Evolutionary conservation across 2,329 filamentous ascomycete genomes (phyloP).

Genomic region (Botryotinia calthae): DNA sequence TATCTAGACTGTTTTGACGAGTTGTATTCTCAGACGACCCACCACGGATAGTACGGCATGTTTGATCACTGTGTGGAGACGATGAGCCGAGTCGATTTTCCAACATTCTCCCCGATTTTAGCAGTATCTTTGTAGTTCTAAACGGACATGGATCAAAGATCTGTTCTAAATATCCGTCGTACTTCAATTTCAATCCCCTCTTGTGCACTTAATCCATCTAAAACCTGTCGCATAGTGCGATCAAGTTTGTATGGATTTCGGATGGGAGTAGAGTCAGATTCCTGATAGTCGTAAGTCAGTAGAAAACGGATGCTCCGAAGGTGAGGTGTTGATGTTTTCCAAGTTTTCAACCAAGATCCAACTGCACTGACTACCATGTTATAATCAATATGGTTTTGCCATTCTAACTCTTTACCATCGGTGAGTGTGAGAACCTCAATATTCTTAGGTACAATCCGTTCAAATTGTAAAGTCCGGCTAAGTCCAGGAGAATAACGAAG

Average conservation of each 20-base stretch:
- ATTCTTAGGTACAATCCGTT: not conserved
- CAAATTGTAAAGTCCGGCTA: not conserved
- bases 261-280: not conserved
- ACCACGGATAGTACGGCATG: not conserved
- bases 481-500: not conserved
- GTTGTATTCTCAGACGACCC: not conserved
- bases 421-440: not conserved
- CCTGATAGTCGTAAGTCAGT: not conserved
- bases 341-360: not conserved
- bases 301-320: not conserved
- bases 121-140: not conserved
- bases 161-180: not conserved
- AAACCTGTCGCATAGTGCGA: not conserved
- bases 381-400: not conserved
- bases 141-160: not conserved
- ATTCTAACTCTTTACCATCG: not conserved
- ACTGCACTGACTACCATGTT: not conserved
- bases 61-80: not conserved
- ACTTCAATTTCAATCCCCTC: not conserved
- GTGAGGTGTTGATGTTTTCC: not conserved
- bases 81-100: not conserved
- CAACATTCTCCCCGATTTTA: not conserved
- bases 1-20: not conserved
- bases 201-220: not conserved
- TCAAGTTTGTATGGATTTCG: not conserved